Evolutionary conservation across 805 yeast species (phyloP).

Genomic region (Candida corydali): DNA sequence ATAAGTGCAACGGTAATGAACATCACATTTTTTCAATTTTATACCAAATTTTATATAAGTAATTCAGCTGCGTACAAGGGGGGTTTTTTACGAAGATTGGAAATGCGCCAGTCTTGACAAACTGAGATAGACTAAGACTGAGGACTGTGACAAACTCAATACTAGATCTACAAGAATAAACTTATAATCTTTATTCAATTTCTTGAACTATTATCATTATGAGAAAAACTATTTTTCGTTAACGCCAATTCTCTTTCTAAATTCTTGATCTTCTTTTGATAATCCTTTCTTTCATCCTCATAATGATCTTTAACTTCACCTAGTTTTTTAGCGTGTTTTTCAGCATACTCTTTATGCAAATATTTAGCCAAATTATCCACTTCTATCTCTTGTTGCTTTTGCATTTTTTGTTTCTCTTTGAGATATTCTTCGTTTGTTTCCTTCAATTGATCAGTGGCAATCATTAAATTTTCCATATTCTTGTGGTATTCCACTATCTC

Average conservation of each 20-base stretch:
- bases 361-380: conserved; percentile 64
- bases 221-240: conserved; percentile 23
- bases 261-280: conserved; percentile 40
- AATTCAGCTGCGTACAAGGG: too few species aligned
- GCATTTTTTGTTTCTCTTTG: conserved; percentile 13
- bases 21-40: too few species aligned
- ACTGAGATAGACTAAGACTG: too few species aligned
- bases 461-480: conserved; percentile 26
- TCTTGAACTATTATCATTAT: background rate
- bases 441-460: conserved; percentile 13
- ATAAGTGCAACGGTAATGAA: too few species aligned
- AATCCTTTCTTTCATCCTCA: conserved; percentile 35
- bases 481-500: conserved; percentile 28
- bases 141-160: too few species aligned
- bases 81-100: too few species aligned
- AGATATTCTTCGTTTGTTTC: conserved; percentile 10
- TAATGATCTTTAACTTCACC: conserved; percentile 41
- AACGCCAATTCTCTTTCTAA: conserved; percentile 51
- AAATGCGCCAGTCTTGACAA: too few species aligned
- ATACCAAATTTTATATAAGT: too few species aligned
- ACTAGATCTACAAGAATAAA: too few species aligned
- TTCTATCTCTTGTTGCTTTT: conserved; percentile 49
- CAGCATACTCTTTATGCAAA: conserved; percentile 67
- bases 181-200: background rate
- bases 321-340: conserved; percentile 73